Evolutionary conservation across 2,329 filamentous ascomycete species (phyloP).

Genomic region (Sporothrix brunneoviolacea): DNA sequence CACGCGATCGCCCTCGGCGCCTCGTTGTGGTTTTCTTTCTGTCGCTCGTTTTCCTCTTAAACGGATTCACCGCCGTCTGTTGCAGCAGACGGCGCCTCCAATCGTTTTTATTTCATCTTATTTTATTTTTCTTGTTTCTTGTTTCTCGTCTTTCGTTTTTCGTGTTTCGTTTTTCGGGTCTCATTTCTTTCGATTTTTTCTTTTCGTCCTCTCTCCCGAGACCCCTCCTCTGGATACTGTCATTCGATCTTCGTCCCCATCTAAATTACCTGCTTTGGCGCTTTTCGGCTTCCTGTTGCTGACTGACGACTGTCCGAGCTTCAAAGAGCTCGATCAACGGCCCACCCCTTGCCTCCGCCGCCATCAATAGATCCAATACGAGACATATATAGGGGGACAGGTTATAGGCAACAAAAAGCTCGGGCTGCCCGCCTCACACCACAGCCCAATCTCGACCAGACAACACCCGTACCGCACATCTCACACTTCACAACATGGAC

Average conservation of each 20-base stretch:
- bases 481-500: slow-evolving; percentile 12
- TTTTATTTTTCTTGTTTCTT: background rate
- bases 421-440: background rate
- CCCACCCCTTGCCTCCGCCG: slow-evolving; percentile 5
- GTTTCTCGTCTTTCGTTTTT: background rate
- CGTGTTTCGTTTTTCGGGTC: background rate
- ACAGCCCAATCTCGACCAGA: too few species aligned
- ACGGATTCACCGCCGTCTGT: too few species aligned
- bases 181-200: background rate
- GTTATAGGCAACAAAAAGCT: background rate
- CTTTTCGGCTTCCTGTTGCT: slow-evolving; percentile 7
- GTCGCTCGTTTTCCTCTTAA: too few species aligned
- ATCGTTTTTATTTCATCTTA: too few species aligned
- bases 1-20: background rate
- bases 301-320: slow-evolving; percentile 9
- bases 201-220: background rate
- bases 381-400: background rate
- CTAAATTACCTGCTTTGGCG: background rate
- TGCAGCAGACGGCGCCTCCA: too few species aligned
- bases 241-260: background rate
- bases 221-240: background rate
- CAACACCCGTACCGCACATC: background rate
- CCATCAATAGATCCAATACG: background rate
- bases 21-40: background rate
- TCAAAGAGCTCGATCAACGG: slow-evolving; percentile 5